Percentiles rank a stretch among this genome's conserved stretches.
Evolutionary conservation across 352 stramenopile genomes (phyloP).

Genomic region (Globisporangium perplexum): DNA sequence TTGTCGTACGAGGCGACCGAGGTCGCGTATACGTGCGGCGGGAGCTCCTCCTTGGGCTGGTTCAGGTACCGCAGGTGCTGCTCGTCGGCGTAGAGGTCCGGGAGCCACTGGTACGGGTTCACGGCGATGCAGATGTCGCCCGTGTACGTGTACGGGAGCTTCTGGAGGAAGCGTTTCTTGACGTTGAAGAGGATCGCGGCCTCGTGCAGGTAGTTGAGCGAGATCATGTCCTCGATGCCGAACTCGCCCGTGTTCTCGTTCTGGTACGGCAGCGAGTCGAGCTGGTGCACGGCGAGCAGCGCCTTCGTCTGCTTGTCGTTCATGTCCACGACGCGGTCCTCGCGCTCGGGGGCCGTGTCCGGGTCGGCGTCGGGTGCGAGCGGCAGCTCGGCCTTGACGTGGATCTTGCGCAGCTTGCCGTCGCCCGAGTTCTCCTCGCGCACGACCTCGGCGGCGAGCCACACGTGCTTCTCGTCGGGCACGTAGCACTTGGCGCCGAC

Average conservation of each 20-base stretch:
- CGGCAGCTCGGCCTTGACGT: conserved; percentile 55
- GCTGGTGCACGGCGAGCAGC: conserved; percentile 62
- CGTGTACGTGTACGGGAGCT: conserved; percentile 94
- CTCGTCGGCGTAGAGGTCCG: conserved; percentile 82
- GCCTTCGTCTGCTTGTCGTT: conserved; percentile 67
- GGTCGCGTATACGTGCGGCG: conserved; percentile 74
- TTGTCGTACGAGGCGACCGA: conserved; percentile 76
- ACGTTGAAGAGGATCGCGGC: conserved; percentile 89
- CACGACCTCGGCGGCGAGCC: conserved; percentile 72
- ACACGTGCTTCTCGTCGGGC: conserved; percentile 80
- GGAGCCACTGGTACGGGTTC: conserved; percentile 95
- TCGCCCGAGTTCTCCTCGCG: conserved; percentile 61
- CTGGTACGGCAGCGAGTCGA: conserved; percentile 81
- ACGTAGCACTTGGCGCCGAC: conserved; percentile 82
- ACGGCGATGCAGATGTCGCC: conserved; percentile 97
- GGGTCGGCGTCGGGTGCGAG: conserved; percentile 12
- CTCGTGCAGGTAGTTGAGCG: conserved; percentile 88
- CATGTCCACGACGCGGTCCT: conserved; percentile 71
- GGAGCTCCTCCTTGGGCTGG: conserved; percentile 69
- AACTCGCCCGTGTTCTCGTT: conserved; percentile 63
- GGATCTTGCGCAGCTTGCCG: conserved; percentile 60
- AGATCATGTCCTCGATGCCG: conserved; percentile 85
- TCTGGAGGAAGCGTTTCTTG: conserved; percentile 72
- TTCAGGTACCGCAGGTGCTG: conserved; percentile 72
- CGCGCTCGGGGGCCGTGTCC: conserved; percentile 13